Percentiles rank a stretch among this genome's conserved stretches.
Evolutionary conservation across 768 basidiomycete species (phyloP).

Genomic region (Mrakia gelida): DNA sequence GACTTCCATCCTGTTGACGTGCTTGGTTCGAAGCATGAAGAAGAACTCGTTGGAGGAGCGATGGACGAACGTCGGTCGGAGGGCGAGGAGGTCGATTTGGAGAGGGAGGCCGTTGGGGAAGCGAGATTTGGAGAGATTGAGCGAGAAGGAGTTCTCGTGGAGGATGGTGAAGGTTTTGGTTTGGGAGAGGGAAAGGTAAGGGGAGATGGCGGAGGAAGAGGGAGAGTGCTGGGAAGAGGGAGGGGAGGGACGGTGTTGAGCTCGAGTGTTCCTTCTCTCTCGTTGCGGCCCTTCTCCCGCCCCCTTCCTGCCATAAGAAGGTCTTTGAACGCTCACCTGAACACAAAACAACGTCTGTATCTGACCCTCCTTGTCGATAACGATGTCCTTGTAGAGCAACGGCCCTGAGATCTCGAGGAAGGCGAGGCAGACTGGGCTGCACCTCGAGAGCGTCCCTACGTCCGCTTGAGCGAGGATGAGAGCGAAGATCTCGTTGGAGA

Average conservation of each 20-base stretch:
- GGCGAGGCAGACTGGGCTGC: conserved; percentile 5
- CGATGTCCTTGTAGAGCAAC: not conserved
- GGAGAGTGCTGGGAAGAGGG: not conserved
- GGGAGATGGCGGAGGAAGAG: not conserved
- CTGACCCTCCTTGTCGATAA: not conserved
- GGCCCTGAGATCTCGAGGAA: conserved; percentile 7
- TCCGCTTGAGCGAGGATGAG: not conserved
- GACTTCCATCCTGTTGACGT: not conserved
- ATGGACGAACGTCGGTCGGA: not conserved
- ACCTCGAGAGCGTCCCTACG: not conserved
- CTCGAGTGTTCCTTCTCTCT: not conserved
- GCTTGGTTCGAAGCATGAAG: not conserved
- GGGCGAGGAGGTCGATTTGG: not conserved
- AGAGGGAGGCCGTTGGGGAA: not conserved
- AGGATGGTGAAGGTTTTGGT: not conserved
- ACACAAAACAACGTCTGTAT: not conserved
- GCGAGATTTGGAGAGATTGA: not conserved
- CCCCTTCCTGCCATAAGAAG: no score
- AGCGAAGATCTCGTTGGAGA: not conserved
- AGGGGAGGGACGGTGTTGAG: not conserved
- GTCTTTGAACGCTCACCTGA: not conserved
- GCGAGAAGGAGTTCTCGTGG: not conserved
- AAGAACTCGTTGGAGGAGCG: not conserved
- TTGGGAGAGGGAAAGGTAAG: not conserved
- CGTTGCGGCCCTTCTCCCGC: not conserved